Evolutionary conservation across 768 basidiomycete genomes (phyloP).

Genomic region (Nidularia pulvinata): DNA sequence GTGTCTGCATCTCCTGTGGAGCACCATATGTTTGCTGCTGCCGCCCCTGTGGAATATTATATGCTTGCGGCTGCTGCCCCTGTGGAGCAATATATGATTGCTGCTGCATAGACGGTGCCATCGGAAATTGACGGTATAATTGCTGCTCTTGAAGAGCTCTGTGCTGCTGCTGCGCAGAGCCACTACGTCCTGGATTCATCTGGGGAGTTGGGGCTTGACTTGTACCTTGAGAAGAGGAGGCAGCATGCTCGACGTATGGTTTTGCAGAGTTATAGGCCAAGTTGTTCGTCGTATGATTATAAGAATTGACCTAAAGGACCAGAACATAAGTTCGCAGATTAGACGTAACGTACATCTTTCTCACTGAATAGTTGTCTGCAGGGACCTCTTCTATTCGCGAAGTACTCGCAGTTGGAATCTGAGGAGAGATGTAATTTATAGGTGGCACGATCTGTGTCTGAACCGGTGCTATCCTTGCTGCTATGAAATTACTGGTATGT

Average conservation of each 20-base stretch:
- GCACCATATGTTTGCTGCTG: neutral
- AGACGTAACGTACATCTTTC: neutral
- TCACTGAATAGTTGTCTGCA: neutral
- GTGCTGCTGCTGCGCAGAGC: neutral
- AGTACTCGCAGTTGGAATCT: slow-evolving; percentile 1
- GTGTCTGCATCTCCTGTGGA: neutral
- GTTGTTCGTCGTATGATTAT: neutral
- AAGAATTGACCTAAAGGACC: neutral
- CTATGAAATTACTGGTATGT: too few relatives aligned
- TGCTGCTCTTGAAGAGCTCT: neutral
- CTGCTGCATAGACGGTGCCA: neutral
- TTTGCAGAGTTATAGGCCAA: neutral
- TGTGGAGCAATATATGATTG: neutral
- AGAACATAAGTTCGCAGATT: neutral
- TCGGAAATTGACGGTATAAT: neutral
- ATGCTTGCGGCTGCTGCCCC: neutral
- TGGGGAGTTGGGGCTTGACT: too few relatives aligned
- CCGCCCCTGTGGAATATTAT: neutral
- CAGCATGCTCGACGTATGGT: too few relatives aligned
- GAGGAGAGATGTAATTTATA: neutral
- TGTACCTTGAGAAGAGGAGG: too few relatives aligned
- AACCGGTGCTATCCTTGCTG: neutral
- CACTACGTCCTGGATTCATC: too few relatives aligned
- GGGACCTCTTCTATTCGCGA: slow-evolving; percentile 9
- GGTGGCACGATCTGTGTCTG: neutral